A percentile compares a stretch with the other conserved stretches of the same genome.
Conservation (phyloP, 345 rosid species). For the Lepidium sativum region DNA sequence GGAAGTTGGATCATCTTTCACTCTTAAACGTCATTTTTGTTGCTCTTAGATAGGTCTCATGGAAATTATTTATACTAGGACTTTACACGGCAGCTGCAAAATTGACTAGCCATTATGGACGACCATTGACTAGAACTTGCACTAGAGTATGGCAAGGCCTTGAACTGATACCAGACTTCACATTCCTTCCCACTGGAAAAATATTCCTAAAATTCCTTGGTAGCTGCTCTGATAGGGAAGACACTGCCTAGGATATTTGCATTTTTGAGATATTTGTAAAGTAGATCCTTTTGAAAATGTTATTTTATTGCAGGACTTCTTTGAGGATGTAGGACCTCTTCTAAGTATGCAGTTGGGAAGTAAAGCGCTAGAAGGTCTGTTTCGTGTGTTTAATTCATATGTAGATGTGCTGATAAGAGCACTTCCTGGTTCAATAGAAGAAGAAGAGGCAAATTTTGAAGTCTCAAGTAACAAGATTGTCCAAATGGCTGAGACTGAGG, state of each 20-base stretch:
- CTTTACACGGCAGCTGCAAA: not conserved
- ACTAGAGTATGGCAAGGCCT: not conserved
- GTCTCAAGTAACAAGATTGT: conserved; percentile 76
- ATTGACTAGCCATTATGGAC: not conserved
- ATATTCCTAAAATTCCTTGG: not conserved
- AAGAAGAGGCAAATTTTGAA: conserved; percentile 84
- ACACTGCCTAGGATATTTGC: not conserved
- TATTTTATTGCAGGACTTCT: conserved; percentile 61
- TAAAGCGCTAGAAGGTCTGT: conserved; percentile 85
- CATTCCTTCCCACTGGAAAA: not conserved
- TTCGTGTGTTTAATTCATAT: conserved; percentile 88
- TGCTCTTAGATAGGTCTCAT: not conserved
- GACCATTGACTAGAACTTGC: not conserved
- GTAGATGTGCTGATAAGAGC: conserved; percentile 82
- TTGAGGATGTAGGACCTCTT: conserved; percentile 97
- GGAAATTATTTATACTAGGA: not conserved
- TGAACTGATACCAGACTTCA: not conserved
- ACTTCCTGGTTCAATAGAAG: conserved; percentile 93
- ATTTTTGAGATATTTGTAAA: conserved; percentile 9
- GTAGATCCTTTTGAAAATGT: not conserved
- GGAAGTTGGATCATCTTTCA: not conserved
- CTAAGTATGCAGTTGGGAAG: conserved; percentile 98
- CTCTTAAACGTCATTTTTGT: not conserved
- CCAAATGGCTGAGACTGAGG: conserved; percentile 89
- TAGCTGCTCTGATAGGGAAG: not conserved